A percentile compares a stretch with the other conserved stretches of the same genome.
phyloP scores from a whole-genome alignment of 805 yeast species.

The Zygoascus ofunaensis region DNA sequence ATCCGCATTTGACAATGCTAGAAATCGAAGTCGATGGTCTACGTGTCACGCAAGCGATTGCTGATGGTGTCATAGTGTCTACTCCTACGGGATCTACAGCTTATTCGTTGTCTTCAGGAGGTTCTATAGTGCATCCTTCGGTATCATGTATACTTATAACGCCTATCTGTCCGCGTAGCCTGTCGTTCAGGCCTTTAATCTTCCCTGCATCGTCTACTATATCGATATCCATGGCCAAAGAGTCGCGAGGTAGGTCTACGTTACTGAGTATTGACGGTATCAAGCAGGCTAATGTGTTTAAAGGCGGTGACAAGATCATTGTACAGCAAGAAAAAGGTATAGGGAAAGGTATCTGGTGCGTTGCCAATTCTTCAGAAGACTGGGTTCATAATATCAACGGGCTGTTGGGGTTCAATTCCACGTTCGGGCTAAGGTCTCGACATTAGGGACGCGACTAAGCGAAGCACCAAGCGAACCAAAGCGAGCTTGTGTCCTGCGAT shows the following conservation, averaged over 20 bases:
- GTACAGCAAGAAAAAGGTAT: constrained; percentile 23
- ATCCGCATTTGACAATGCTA: constrained; percentile 74
- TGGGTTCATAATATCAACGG: constrained; percentile 91
- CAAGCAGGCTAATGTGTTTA: constrained; percentile 50
- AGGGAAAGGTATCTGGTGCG: constrained; percentile 69
- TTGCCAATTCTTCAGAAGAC: constrained; percentile 72
- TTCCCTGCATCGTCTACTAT: constrained; percentile 74
- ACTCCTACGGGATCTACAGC: constrained; percentile 97
- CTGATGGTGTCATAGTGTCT: constrained; percentile 77
- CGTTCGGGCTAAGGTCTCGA: constrained; percentile 42
- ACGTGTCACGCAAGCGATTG: constrained; percentile 79
- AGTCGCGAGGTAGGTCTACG: constrained; percentile 35
- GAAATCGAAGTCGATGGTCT: constrained; percentile 82
- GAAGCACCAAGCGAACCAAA: not conserved
- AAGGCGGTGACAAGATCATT: constrained; percentile 49
- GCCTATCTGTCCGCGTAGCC: constrained; percentile 85
- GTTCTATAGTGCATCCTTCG: constrained; percentile 83
- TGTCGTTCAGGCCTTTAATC: constrained; percentile 82
- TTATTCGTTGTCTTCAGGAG: constrained; percentile 81
- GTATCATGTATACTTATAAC: constrained; percentile 76
- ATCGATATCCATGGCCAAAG: constrained; percentile 23
- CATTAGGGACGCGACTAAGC: constrained; percentile 1
- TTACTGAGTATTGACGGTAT: constrained; percentile 79
- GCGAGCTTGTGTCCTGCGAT: not conserved
- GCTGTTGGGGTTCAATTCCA: constrained; percentile 77